Evolutionary conservation across 805 yeast species (phyloP).

Genomic region (Lipomyces yamanashiensis): DNA sequence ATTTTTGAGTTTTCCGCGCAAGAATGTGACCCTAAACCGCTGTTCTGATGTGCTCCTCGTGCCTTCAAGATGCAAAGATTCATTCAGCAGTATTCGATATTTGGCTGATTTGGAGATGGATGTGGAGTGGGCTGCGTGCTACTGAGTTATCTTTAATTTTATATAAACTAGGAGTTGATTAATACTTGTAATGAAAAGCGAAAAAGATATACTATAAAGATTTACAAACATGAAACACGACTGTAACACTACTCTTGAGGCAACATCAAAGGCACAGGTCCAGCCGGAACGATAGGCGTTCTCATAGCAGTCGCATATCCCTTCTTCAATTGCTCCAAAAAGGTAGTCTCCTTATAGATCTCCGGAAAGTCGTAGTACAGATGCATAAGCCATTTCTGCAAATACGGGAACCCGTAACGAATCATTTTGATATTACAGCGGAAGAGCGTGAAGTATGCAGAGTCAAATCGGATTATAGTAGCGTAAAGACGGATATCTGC

Average conservation of each 20-base stretch:
- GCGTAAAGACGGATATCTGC: slow-evolving; percentile 87
- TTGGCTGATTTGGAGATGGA: too few species aligned
- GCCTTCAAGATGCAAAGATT: too few species aligned
- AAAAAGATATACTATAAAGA: neutral
- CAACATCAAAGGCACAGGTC: slow-evolving; percentile 78
- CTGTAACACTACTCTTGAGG: slow-evolving; percentile 41
- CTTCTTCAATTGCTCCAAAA: slow-evolving; percentile 84
- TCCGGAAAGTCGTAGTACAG: slow-evolving; percentile 79
- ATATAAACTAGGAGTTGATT: neutral
- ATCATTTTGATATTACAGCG: slow-evolving; percentile 85
- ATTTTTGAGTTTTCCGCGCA: too few species aligned
- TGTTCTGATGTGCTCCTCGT: too few species aligned
- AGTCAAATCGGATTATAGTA: slow-evolving; percentile 88
- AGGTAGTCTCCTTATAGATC: slow-evolving; percentile 75
- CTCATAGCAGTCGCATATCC: slow-evolving; percentile 72
- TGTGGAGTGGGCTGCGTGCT: neutral
- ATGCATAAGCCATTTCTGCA: slow-evolving; percentile 79
- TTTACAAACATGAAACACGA: too few species aligned
- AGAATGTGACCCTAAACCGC: too few species aligned
- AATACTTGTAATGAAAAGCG: neutral
- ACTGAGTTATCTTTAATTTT: neutral
- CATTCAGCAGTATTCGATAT: too few species aligned
- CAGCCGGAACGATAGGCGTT: slow-evolving; percentile 76
- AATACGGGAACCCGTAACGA: slow-evolving; percentile 73
- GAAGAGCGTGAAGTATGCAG: slow-evolving; percentile 92